Base-by-base conservation (phyloP, 306 rosid genomes). In the Acmispon strigosus region DNA sequence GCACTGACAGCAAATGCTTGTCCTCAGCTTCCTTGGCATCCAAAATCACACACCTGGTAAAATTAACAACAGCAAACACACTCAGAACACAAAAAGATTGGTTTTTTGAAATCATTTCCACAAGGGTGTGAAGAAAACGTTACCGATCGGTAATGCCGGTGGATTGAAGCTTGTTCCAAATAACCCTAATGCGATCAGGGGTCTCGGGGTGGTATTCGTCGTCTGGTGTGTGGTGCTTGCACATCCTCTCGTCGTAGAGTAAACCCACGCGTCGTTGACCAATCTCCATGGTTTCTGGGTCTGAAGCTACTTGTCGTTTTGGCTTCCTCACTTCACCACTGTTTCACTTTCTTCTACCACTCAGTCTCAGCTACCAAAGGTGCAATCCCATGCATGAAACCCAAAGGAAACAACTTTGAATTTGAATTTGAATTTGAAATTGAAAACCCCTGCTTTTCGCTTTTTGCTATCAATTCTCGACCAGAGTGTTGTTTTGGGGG, bases 161-260 rank as follows among this genome's bases (percentile, higher is more conserved):
- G 60, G 7, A 14, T 37, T 82, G 84, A 15, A 94, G 91, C 75
- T 75, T 83, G 45, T 91, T 72, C 98, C 98, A 94, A 53, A 90
- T 90, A 48, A 74, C 81, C 59, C 82, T 82, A 66, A 89, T 82
- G 19, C 98, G 92, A 52, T 82, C 51, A 0, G 98, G 98, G 72
- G 68, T 86, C 73, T 94, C 98, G 14, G 96, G 96, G 74, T 94
- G 98, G 67, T 15, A 15, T 11, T 53, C 82, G 9, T 76, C 81
- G 74, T 80, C 86, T 1, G 79, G 73, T 49, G 58, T 37, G 51
- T 3, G 20, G 39, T 94, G 98, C 24, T 73, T 80, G 27, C 98
- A 89, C 98, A 94, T 90, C 70, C 89, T 82, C 69, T 84, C 88
- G 29, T 94, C 97, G 86, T 87, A 89, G 0, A 94, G 69, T 53